These are phyloP conservation scores for Scutellaria barbata DNA, from an alignment of 257 asterid genomes.

Conservation along the genomic window DNA sequence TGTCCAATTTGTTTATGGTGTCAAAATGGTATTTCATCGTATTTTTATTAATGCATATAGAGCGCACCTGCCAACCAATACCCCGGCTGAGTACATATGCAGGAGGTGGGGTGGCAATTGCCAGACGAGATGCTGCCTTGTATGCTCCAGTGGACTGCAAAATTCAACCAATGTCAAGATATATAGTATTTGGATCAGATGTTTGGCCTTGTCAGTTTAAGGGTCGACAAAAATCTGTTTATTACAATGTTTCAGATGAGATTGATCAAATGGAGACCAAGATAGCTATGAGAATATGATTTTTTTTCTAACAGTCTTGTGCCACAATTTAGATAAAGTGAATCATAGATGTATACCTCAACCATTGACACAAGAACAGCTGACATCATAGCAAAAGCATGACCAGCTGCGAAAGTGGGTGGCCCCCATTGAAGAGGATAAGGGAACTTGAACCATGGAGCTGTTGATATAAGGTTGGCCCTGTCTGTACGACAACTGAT, in stretches of 20 bases:
- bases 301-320: background rate
- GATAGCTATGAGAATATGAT: background rate
- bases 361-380: slow-evolving; percentile 99
- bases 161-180: slow-evolving; percentile 30
- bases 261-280: background rate
- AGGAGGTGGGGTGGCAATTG: slow-evolving; percentile 99
- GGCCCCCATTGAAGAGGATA: slow-evolving; percentile 99
- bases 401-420: slow-evolving; percentile 94
- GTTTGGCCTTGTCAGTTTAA: background rate
- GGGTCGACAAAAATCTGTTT: background rate
- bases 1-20: too few species aligned
- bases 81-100: slow-evolving; percentile 98
- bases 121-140: slow-evolving; percentile 97
- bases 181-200: background rate
- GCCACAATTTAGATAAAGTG: background rate
- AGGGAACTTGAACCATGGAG: slow-evolving; percentile 97
- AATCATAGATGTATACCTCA: slow-evolving; percentile 59
- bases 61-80: slow-evolving; percentile 95
- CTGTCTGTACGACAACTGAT: slow-evolving; percentile 84
- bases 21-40: background rate
- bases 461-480: slow-evolving; percentile 83
- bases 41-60: background rate
- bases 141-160: slow-evolving; percentile 95
- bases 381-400: slow-evolving; percentile 94
- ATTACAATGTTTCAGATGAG: background rate